Evolutionary conservation across 495 filamentous ascomycete genomes (phyloP), one percentile per base, ranked within the genome.

Genomic region (Daldinia childiae): DNA sequence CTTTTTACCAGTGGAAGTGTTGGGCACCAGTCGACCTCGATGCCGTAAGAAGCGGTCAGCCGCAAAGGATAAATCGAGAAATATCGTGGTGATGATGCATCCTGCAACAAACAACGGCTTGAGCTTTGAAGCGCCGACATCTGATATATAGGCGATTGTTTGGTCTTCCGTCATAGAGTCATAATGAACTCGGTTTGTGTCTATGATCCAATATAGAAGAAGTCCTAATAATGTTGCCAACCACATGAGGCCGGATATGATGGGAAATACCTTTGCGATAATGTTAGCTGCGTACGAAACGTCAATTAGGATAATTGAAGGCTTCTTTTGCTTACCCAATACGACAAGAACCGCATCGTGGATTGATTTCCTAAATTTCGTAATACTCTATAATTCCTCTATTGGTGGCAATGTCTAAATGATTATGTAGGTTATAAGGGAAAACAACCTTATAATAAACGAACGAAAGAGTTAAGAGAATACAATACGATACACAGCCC

Each of bases 71-170:
- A 95, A 80, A 82, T 97, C 92, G 64, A 99, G 88, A 68, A 93
- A 91, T 36, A 97, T 82, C 58, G 93, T 92, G 17, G 92, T 94
- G 19, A 97, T 82, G 11, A 85, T 82, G 80, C 89, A 90, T 61
- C 93, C 93, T 11, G 89, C 83, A 64, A 99, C 88, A 83, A 99
- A 99, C 1, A 98, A 83, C 0, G 95, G 95, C 68, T 97, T 93
- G 3, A 97, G 82, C 0, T 82, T 52, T 24, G 74, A 69, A 6
- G 81, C 83, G 66, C 93, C 95, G 29, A 97, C 84, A 79, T 98
- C 93, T n/a, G 89, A 91, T 71, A 93, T 92, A 77, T 92, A 97
- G 77, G 95, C 92, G 62, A 97, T 93, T 2, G 76, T 83, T 73
- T 95, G 92, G 54, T 73, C 75, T 0, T 64, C 19, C n/a, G 81